Evolutionary conservation across 441 rosid species (phyloP).

Genomic region (Euphorbia celastroides): DNA sequence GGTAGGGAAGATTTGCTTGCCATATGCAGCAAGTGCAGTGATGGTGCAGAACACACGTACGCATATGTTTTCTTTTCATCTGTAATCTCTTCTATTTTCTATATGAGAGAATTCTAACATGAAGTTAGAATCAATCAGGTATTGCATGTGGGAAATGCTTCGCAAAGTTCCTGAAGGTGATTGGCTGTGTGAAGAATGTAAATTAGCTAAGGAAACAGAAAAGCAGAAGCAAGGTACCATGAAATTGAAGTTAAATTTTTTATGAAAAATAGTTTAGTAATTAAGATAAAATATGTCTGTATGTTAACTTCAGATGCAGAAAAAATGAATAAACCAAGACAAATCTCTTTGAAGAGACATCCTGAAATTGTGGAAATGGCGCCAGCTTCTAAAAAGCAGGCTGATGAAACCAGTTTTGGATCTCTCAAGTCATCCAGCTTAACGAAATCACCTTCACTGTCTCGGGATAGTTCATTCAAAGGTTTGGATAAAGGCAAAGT

Average conservation of each 20-base stretch:
- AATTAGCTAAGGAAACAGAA: constrained; percentile 60
- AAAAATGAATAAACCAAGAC: constrained; percentile 31
- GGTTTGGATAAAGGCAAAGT: constrained; percentile 59
- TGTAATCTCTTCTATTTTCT: too few species aligned
- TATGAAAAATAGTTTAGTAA: constrained; percentile 8
- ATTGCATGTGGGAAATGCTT: constrained; percentile 96
- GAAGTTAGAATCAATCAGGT: constrained; percentile 43
- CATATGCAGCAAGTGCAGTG: constrained; percentile 83
- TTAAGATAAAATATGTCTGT: neutral
- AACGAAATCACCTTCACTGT: constrained; percentile 38
- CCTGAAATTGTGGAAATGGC: constrained; percentile 50
- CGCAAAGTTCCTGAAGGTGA: constrained; percentile 79
- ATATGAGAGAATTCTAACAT: constrained; percentile 12
- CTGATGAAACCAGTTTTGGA: constrained; percentile 48
- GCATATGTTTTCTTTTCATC: constrained; percentile 25
- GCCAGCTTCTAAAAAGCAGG: constrained; percentile 51
- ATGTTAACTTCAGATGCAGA: constrained; percentile 50
- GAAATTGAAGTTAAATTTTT: constrained; percentile 19
- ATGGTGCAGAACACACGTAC: constrained; percentile 99
- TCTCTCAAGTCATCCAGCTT: constrained; percentile 55
- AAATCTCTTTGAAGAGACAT: constrained; percentile 49
- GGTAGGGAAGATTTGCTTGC: constrained; percentile 97
- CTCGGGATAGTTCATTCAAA: constrained; percentile 70
- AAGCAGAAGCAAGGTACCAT: constrained; percentile 63
- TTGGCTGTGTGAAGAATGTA: constrained; percentile 99